A percentile compares a stretch with the other conserved stretches of the same genome.
phyloP scores from a whole-genome alignment of 345 rosid genomes.

The Hypericum androsaemum region DNA sequence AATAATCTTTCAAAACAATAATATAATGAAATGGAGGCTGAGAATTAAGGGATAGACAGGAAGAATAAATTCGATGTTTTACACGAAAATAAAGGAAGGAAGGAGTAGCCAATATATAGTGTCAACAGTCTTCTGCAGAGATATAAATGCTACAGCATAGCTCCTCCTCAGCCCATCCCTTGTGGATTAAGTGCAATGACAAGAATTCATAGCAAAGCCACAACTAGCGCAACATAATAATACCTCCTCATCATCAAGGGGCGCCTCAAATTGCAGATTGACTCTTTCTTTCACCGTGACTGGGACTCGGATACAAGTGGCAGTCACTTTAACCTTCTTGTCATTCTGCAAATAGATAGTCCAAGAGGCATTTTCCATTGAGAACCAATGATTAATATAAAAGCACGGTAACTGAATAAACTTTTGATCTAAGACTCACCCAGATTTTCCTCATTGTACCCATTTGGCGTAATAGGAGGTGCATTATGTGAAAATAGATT shows the following conservation, averaged over 20 bases:
- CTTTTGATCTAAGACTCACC: conserved; percentile 36
- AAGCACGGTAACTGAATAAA: neutral
- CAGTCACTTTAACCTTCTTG: conserved; percentile 75
- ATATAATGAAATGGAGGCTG: too few species aligned
- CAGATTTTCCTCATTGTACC: conserved; percentile 95
- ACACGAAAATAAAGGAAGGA: too few species aligned
- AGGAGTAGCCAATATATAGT: too few species aligned
- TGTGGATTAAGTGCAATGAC: too few species aligned
- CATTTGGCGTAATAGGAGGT: conserved; percentile 60
- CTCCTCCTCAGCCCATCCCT: too few species aligned
- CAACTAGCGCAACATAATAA: conserved; percentile 12
- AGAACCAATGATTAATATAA: neutral
- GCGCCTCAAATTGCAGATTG: conserved; percentile 90
- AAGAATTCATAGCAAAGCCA: too few species aligned
- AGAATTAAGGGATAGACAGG: too few species aligned
- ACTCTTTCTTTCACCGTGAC: conserved; percentile 99
- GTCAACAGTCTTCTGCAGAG: too few species aligned
- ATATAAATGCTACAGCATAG: too few species aligned
- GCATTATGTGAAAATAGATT: conserved; percentile 97
- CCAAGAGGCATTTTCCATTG: neutral
- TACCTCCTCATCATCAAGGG: conserved; percentile 97
- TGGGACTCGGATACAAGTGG: conserved; percentile 95
- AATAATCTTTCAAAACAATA: too few species aligned
- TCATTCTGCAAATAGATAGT: conserved; percentile 42
- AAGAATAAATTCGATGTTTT: too few species aligned